phyloP scores from a whole-genome alignment of 2,329 filamentous ascomycete genomes.

The Neofusicoccum laricinum region DNA sequence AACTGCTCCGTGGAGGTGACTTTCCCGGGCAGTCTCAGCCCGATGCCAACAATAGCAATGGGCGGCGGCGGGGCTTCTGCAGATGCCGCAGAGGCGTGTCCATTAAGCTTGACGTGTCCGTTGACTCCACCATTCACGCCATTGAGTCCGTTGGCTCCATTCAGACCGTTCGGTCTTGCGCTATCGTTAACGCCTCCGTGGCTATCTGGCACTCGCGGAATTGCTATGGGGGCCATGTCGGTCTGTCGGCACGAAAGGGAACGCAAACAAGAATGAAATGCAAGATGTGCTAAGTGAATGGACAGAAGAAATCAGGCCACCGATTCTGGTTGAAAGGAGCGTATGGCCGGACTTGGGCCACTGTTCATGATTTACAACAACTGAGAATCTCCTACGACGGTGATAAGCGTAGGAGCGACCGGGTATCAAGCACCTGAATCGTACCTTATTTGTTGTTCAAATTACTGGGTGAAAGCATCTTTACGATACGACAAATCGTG shows the following conservation, averaged over 20 bases:
- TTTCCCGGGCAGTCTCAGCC: constrained; percentile 23
- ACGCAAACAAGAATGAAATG: neutral
- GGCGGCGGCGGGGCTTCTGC: constrained; percentile 3
- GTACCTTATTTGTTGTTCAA: neutral
- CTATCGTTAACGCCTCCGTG: neutral
- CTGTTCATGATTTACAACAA: neutral
- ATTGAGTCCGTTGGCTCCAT: neutral
- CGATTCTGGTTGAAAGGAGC: neutral
- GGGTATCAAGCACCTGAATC: neutral
- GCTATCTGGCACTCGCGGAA: neutral
- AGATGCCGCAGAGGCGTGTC: neutral
- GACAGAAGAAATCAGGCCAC: neutral
- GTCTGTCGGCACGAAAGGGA: neutral
- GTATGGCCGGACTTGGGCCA: neutral
- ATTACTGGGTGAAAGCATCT: neutral
- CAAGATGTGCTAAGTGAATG: neutral
- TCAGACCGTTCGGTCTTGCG: neutral
- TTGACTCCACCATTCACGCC: neutral
- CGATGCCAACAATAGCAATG: constrained; percentile 23
- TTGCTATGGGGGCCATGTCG: neutral
- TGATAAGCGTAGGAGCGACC: neutral
- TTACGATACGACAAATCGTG: neutral
- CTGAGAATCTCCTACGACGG: neutral
- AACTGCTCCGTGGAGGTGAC: constrained; percentile 15
- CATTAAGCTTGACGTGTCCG: neutral